These are phyloP conservation scores for Lactarius sp. DNA, from an alignment of 768 basidiomycete species.

Conservation along the genomic window DNA sequence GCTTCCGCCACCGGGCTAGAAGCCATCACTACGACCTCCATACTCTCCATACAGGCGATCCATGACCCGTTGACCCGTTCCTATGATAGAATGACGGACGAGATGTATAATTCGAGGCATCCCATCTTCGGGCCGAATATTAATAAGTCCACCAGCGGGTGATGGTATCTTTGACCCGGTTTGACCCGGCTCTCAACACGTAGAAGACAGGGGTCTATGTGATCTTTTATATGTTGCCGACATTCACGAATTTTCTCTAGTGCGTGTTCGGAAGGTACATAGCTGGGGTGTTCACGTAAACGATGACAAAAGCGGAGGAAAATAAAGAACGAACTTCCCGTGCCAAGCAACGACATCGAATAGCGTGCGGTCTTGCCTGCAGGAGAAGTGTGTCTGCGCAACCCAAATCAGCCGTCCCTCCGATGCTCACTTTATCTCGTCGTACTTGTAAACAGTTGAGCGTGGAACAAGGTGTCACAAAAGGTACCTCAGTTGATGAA, in stretches of 20 bases:
- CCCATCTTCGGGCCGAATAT: slow-evolving; percentile 63
- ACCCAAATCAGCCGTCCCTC: neutral
- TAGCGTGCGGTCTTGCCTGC: slow-evolving; percentile 57
- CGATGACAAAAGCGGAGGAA: neutral
- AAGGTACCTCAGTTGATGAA: neutral
- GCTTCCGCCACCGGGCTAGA: slow-evolving; percentile 57
- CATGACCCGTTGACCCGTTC: slow-evolving; percentile 60
- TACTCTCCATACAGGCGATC: slow-evolving; percentile 60
- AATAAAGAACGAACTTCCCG: slow-evolving; percentile 45
- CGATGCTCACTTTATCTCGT: neutral
- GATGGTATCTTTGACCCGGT: slow-evolving; percentile 56
- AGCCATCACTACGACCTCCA: slow-evolving; percentile 57
- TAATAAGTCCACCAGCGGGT: slow-evolving; percentile 58
- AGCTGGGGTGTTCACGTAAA: slow-evolving; percentile 35
- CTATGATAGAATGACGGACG: slow-evolving; percentile 66
- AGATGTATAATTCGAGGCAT: slow-evolving; percentile 55
- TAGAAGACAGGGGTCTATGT: slow-evolving; percentile 65
- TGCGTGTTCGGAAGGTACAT: slow-evolving; percentile 63
- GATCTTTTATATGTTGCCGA: slow-evolving; percentile 63
- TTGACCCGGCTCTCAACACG: slow-evolving; percentile 61
- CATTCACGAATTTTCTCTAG: slow-evolving; percentile 56
- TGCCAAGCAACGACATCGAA: slow-evolving; percentile 73
- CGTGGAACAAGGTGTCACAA: slow-evolving; percentile 40
- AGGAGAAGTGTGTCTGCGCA: slow-evolving; percentile 44
- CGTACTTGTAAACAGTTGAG: slow-evolving; percentile 31